Base-by-base conservation (phyloP, 1,284 basidiomycete species). In the Meripilus lineatus region DNA sequence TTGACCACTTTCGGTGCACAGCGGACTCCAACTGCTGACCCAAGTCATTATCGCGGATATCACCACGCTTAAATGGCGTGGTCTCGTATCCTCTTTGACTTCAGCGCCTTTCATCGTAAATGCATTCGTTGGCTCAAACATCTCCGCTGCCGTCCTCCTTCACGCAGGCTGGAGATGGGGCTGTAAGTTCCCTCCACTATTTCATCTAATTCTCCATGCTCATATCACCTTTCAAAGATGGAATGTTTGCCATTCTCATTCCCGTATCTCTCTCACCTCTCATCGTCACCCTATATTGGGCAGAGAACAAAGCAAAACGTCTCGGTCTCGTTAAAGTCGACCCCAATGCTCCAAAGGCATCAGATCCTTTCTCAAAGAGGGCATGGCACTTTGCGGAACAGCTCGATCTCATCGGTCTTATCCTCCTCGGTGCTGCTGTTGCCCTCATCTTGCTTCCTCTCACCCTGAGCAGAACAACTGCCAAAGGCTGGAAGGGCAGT, bases 31-130 rank as follows among this genome's bases (percentile, higher is more conserved):
- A 62, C 70, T 90, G 35, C 71, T 89, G 11, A 80, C 77, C n/a
- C 80, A 83, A 50, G 79, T 89, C 48, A 74, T 87, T 54, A 81
- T 86, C 45, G 88, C 88, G 15, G 89, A 93, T 58, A 81, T 86
- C 52, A 90, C 89, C 3, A 83, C 80, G 2, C 74, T 90, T 11
- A 74, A 80, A 56, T 91, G 85, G 84, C 76, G 89, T 46, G 87
- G 85, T 10, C 68, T 91, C 8, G 75, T 85, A 15, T 74, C 79
- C 2, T 72, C 73, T 13, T 62, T 85, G n/a, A 74, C 78, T 21
- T 79, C 80, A 6, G 60, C 81, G 30, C 87, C 87, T 11, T 87
- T 83, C 65, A 67, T 86, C 52, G 67, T 87, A 64, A 74, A 79
- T 62, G 67, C 74, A 36, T 89, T 82, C 62, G 72, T 91, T 51